These are phyloP conservation scores for Primulina eburnea DNA, from an alignment of 257 asterid species.

Conservation along the genomic window DNA sequence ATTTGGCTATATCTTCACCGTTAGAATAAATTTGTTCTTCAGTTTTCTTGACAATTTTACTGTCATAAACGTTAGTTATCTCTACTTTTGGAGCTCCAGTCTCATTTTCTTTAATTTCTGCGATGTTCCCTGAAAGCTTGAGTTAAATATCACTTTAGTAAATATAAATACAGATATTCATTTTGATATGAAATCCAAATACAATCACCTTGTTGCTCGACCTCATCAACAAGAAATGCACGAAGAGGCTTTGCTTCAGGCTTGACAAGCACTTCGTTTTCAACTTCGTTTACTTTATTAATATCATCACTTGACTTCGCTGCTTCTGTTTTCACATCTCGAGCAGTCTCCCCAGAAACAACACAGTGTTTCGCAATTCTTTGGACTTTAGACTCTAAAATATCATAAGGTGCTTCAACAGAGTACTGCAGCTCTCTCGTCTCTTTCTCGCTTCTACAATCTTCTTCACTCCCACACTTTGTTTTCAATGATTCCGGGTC, in stretches of 20 bases:
- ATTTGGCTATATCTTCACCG: slow-evolving; percentile 24
- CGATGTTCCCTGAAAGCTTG: slow-evolving; percentile 31
- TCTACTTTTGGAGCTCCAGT: slow-evolving; percentile 24
- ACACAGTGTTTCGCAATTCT: slow-evolving; percentile 19
- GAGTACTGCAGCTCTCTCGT: slow-evolving; percentile 9
- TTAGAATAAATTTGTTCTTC: slow-evolving; percentile 26
- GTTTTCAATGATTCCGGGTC: slow-evolving; percentile 21
- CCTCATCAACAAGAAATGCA: slow-evolving; percentile 31
- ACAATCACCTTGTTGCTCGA: slow-evolving; percentile 41
- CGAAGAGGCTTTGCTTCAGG: slow-evolving; percentile 29
- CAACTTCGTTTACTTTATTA: slow-evolving; percentile 22
- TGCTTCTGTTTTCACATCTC: slow-evolving; percentile 22
- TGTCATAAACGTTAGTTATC: slow-evolving; percentile 15
- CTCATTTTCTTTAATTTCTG: slow-evolving; percentile 33
- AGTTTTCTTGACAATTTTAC: slow-evolving; percentile 38
- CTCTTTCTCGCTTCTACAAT: slow-evolving; percentile 20
- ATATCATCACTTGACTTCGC: slow-evolving; percentile 27
- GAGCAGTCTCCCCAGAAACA: slow-evolving; percentile 16
- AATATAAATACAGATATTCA: not conserved
- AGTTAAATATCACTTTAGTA: slow-evolving; percentile 1
- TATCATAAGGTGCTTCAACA: slow-evolving; percentile 16
- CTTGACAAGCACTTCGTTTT: slow-evolving; percentile 20
- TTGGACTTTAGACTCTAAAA: slow-evolving; percentile 28
- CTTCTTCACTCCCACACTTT: slow-evolving; percentile 21
- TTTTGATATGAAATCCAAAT: slow-evolving; percentile 4